Evolutionary conservation across 202 grass and related monocot species (phyloP).

Genomic region (Musa balbisiana): DNA sequence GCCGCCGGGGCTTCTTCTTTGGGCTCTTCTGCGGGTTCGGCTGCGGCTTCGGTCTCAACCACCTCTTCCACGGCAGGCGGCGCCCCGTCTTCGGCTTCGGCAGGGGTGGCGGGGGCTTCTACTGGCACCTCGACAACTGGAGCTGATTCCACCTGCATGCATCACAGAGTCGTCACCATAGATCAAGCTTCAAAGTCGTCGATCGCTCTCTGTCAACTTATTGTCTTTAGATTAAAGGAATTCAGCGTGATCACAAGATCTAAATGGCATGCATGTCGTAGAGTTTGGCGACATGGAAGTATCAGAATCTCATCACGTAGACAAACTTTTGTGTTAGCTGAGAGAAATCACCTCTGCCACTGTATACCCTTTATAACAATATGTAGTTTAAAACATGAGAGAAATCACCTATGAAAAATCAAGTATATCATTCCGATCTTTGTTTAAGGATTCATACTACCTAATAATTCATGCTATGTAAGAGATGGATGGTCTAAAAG

Average conservation of each 20-base stretch:
- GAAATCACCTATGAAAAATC: not conserved
- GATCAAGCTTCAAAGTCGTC: too few species aligned
- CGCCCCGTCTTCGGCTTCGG: not conserved
- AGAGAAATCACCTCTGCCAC: too few species aligned
- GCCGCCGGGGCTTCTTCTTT: conserved; percentile 4
- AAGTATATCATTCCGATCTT: not conserved
- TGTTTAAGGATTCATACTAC: not conserved
- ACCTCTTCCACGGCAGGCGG: not conserved
- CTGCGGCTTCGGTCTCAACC: not conserved
- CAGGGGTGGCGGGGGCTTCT: not conserved
- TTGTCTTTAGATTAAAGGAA: too few species aligned
- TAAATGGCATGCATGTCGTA: too few species aligned
- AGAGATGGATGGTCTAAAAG: not conserved
- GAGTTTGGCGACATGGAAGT: too few species aligned
- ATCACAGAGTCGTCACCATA: not conserved
- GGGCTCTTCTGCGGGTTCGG: not conserved
- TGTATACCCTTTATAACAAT: too few species aligned
- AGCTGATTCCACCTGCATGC: not conserved
- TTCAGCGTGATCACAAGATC: too few species aligned
- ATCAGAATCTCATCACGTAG: too few species aligned
- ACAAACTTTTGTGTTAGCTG: too few species aligned
- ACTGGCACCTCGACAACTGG: not conserved
- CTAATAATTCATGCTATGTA: not conserved
- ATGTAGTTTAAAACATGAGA: too few species aligned
- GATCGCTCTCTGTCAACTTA: too few species aligned